Base-by-base conservation (phyloP, 192 early-diverging fungal species). In the Backusella westeae region DNA sequence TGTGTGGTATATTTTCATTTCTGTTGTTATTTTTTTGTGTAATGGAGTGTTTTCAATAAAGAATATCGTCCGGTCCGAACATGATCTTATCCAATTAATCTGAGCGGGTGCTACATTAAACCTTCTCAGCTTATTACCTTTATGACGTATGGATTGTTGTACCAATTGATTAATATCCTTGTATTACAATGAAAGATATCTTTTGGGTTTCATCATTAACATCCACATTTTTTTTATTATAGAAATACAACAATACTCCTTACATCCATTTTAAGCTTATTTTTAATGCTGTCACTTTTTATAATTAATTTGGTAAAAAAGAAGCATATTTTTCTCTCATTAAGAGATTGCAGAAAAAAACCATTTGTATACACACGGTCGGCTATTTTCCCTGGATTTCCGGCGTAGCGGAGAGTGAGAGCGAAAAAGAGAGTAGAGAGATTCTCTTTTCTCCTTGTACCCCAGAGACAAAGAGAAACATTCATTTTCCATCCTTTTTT, bases 111-210 rank as follows among this genome's bases (percentile, higher is more conserved):
- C 7, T 29, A 63, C 56, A 29, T 63, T 63, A 63, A 29, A 63
- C 8, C 56, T 63, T 63, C 56, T 63, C 56, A 63, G 56, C 56
- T 26, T 63, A 63, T 44, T 44, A 44, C 42, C 6, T 21, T 21
- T 10, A 63, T 63, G 56, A 63, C 56, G 56, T 63, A 63, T 26
- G 0, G 15, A 2, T 14, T 63, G 56, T 63, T 63, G 56, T 63
- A 63, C 56, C 56, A 63, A 10, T 49, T 63, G 56, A 63, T 63
- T 63, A 63, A 63, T 63, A 49, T 49, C 19, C 56, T 63, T 63
- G 56, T 63, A 23, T 63, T 4, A 63, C 56, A 3, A 63, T 63
- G 29, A 49, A n/a, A 49, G 19, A 7, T n/a, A 6, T 49, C 46
- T 29, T 63, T 63, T 63, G 10, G 23, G 21, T 29, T 63, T 29